Conservation (phyloP, 2,329 filamentous ascomycete genomes). For the Ophiocordyceps robertsii region DNA sequence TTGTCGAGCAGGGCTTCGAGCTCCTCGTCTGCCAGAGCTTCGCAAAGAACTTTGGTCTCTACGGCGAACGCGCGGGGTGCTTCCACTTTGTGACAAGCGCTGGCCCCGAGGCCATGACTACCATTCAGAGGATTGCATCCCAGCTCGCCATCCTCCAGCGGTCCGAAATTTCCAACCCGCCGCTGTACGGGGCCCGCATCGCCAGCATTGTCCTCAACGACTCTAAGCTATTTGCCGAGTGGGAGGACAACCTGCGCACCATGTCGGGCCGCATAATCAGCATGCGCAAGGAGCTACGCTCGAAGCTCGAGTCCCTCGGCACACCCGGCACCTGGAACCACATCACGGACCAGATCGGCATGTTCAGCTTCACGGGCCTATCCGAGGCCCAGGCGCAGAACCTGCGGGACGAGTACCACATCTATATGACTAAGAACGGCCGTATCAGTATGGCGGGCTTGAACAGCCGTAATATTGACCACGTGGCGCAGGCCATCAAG, state of each 20-base stretch:
- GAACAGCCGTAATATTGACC: constrained; percentile 83
- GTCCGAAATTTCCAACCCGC: constrained; percentile 94
- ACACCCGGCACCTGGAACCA: constrained; percentile 93
- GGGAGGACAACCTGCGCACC: constrained; percentile 80
- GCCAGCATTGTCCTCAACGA: constrained; percentile 79
- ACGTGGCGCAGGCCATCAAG: constrained; percentile 82
- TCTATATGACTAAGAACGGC: constrained; percentile 96
- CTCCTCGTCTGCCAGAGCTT: constrained; percentile 85
- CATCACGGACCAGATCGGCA: constrained; percentile 97
- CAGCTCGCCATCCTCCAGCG: constrained; percentile 92
- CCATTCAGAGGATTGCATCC: constrained; percentile 55
- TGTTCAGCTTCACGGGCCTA: constrained; percentile 92
- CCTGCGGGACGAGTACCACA: constrained; percentile 56
- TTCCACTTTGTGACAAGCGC: constrained; percentile 86
- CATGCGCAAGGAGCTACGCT: constrained; percentile 71
- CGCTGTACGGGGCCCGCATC: constrained; percentile 85
- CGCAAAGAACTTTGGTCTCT: constrained; percentile 96
- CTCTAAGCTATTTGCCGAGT: constrained; percentile 66
- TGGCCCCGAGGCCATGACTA: constrained; percentile 48
- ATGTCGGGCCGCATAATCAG: constrained; percentile 93
- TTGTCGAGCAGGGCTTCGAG: constrained; percentile 82
- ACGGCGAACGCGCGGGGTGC: constrained; percentile 89
- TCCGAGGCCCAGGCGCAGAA: constrained; percentile 59
- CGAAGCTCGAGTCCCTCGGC: constrained; percentile 68
- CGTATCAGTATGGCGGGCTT: constrained; percentile 98